These are phyloP conservation scores for Alliaria petiolata DNA, from an alignment of 345 rosid genomes.

Conservation along the genomic window DNA sequence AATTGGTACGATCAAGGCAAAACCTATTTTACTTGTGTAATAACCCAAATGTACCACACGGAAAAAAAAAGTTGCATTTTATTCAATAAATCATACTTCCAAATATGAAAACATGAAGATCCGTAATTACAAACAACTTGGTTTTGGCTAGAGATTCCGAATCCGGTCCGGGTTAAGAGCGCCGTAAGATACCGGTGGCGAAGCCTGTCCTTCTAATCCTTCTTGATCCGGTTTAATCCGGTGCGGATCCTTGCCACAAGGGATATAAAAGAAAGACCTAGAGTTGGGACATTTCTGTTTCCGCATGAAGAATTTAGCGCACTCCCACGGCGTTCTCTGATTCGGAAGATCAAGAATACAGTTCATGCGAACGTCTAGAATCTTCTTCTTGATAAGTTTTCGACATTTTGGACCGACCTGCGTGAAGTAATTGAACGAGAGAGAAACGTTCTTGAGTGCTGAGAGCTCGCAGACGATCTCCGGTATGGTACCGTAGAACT, in stretches of 20 bases:
- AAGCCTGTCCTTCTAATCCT: conserved; percentile 3
- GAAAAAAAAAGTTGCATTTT: not conserved
- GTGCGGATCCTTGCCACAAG: conserved; percentile 37
- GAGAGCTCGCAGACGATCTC: conserved; percentile 58
- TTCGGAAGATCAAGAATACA: conserved; percentile 65
- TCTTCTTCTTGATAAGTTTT: conserved; percentile 42
- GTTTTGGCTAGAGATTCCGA: conserved; percentile 20
- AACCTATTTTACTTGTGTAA: not conserved
- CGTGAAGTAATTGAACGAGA: conserved; percentile 65
- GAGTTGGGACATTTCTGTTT: conserved; percentile 47
- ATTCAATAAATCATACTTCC: not conserved
- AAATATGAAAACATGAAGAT: not conserved
- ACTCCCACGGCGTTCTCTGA: conserved; percentile 59
- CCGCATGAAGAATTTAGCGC: conserved; percentile 48
- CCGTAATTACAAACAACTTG: not conserved
- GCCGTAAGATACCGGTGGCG: conserved; percentile 3
- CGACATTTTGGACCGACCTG: conserved; percentile 62
- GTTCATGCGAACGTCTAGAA: conserved; percentile 61
- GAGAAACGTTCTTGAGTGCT: conserved; percentile 46
- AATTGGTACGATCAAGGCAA: not conserved
- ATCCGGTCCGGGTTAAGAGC: conserved; percentile 23
- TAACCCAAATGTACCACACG: not conserved
- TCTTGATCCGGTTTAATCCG: conserved; percentile 15
- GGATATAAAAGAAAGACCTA: conserved; percentile 42
- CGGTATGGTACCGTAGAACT: conserved; percentile 60